Base-by-base conservation (phyloP, 305 asterid genomes). In the Plantago lanceolata region DNA sequence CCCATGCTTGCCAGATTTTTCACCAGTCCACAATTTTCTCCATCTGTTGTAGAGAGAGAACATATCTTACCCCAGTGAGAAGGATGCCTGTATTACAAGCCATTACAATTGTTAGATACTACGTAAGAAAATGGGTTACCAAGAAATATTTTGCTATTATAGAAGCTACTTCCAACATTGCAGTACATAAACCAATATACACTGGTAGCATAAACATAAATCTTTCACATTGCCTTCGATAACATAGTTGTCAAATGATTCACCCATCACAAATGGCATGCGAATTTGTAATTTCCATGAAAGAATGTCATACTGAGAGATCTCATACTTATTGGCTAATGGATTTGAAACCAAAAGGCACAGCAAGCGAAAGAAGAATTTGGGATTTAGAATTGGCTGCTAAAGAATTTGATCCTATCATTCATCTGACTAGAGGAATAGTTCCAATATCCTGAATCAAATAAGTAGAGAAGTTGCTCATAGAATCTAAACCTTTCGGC, bases 1-100 rank as follows among this genome's bases (percentile, higher is more conserved):
- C 95, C 97, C 80, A 81, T 56, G 77, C 97, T 79, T 18, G 96
- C 94, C 68, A 94, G 81, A 81, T 94, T 94, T 78, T 94, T 90
- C 26, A 94, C 96, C 62, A 94, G 81, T 50, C 99, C 99, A 77
- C 97, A 90, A 68, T 90, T 90, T 83, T 93, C 99, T 70, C 99
- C 99, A 58, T 93, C 96, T 5, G 99, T 91, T 9, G 96, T 93
- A n/a, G 98, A 89, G 68, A 92, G 91, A 73, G 73, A 87, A 78
- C 98, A 92, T 43, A 93, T 67, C 82, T 84, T 90, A 60, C 97
- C 97, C 99, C 97, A 88, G 71, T 93, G 96, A 61, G 97, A 94
- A 60, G 95, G 97, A 70, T 94, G 96, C 47, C 97, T 92, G 88
- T 68, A 80, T 24, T 61, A 72, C 52, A 57, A 67, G 62, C 65